Conservation (phyloP, 2,329 filamentous ascomycete species). For the Orbilia oligospora region DNA sequence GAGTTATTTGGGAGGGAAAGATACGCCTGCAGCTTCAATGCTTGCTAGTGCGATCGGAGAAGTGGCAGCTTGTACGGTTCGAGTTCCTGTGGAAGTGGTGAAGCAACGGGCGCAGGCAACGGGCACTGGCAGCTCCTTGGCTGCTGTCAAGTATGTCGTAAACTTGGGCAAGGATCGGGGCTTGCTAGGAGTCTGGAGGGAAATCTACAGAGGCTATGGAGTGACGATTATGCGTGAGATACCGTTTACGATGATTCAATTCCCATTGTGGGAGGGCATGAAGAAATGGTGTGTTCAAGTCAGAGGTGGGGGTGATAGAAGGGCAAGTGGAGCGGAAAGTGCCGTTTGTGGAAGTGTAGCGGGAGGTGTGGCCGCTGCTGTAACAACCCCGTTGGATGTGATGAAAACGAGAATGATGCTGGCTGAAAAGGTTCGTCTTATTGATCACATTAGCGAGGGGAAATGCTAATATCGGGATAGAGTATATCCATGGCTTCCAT, state of each 20-base stretch:
- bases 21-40: slow-evolving; percentile 71
- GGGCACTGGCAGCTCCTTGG: slow-evolving; percentile 29
- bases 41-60: slow-evolving; percentile 87
- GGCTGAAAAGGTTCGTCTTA: slow-evolving; percentile 78
- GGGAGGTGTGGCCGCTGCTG: slow-evolving; percentile 85
- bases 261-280: slow-evolving; percentile 94
- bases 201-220: slow-evolving; percentile 91
- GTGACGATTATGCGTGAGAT: slow-evolving; percentile 97
- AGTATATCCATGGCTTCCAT: slow-evolving; percentile 59
- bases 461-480: slow-evolving; percentile 32
- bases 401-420: slow-evolving; percentile 98
- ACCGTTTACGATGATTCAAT: slow-evolving; percentile 96
- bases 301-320: slow-evolving; percentile 65
- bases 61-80: slow-evolving; percentile 88
- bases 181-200: slow-evolving; percentile 76
- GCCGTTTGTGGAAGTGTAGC: slow-evolving; percentile 86
- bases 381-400: slow-evolving; percentile 95
- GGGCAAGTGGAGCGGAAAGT: slow-evolving; percentile 81
- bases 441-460: neutral
- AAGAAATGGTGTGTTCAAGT: slow-evolving; percentile 77
- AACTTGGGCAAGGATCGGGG: slow-evolving; percentile 49
- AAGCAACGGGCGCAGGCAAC: slow-evolving; percentile 93
- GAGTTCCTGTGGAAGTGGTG: slow-evolving; percentile 95
- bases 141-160: slow-evolving; percentile 47
- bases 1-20: slow-evolving; percentile 60